Evolutionary conservation across 225 moss, liverwort and hornwort genomes (phyloP).

Genomic region (Lunularia cruciata): DNA sequence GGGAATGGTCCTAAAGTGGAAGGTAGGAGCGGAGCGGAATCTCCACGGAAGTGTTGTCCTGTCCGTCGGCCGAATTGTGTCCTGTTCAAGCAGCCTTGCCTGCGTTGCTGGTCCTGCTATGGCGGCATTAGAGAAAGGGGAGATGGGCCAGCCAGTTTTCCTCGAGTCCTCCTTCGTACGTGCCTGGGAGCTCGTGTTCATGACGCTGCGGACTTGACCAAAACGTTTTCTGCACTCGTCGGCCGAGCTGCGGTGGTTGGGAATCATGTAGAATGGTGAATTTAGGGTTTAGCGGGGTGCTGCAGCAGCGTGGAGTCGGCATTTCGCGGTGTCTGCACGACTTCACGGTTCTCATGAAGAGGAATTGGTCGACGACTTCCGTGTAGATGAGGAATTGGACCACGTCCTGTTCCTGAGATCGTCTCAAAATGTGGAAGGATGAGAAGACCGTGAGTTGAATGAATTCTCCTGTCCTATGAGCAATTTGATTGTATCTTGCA

Average conservation of each 20-base stretch:
- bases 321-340: not conserved
- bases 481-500: not conserved
- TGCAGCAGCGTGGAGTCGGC: not conserved
- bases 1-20: not conserved
- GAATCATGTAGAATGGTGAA: conserved; percentile 6
- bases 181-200: not conserved
- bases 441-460: conserved; percentile 26
- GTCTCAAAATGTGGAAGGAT: conserved; percentile 30
- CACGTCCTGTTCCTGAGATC: conserved; percentile 12
- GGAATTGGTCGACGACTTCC: not conserved
- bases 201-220: conserved; percentile 3
- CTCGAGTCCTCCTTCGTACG: not conserved
- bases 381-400: conserved; percentile 18
- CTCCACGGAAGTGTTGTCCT: not conserved
- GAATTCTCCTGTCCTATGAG: not conserved
- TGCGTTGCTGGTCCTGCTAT: not conserved
- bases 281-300: conserved; percentile 19
- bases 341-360: not conserved
- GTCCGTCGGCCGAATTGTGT: not conserved
- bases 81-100: too few relatives aligned
- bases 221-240: not conserved
- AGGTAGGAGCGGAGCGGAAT: not conserved
- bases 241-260: not conserved
- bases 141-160: not conserved
- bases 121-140: conserved; percentile 3